A percentile compares a stretch with the other conserved stretches of the same genome.
phyloP scores from a whole-genome alignment of 208 protist genomes.

The Willaertia magna region DNA sequence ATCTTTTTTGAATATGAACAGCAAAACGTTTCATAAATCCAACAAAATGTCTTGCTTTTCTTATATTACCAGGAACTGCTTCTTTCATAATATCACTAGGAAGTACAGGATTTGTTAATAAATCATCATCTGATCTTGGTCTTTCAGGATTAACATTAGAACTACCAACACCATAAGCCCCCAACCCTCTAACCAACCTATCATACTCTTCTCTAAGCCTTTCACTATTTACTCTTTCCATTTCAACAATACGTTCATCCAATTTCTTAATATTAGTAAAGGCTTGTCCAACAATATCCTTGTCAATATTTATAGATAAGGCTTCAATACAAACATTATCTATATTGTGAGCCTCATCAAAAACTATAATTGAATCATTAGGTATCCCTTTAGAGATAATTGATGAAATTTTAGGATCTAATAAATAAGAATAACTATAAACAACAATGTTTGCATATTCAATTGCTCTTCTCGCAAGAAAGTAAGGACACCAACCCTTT shows the following conservation, averaged over 20 bases:
- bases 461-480: constrained; percentile 44
- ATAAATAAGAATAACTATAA: constrained; percentile 95
- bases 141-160: not conserved
- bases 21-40: constrained; percentile 75
- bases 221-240: constrained; percentile 67
- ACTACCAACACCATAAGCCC: constrained; percentile 46
- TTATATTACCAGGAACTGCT: constrained; percentile 86
- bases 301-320: constrained; percentile 86
- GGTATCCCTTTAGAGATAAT: constrained; percentile 72
- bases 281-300: constrained; percentile 57
- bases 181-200: constrained; percentile 70
- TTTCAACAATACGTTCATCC: constrained; percentile 42
- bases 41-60: constrained; percentile 87
- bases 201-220: constrained; percentile 80
- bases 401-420: constrained; percentile 91
- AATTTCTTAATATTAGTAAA: constrained; percentile 60
- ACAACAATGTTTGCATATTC: constrained; percentile 89
- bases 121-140: not conserved
- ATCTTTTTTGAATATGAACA: constrained; percentile 70
- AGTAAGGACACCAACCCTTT: constrained; percentile 24
- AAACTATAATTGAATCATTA: constrained; percentile 91
- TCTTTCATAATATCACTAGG: constrained; percentile 65
- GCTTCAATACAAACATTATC: constrained; percentile 98
- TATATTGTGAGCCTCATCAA: constrained; percentile 99
- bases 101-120: constrained; percentile 28